Conservation (phyloP, 805 yeast genomes). For the Diddensiella transvaalensis region DNA sequence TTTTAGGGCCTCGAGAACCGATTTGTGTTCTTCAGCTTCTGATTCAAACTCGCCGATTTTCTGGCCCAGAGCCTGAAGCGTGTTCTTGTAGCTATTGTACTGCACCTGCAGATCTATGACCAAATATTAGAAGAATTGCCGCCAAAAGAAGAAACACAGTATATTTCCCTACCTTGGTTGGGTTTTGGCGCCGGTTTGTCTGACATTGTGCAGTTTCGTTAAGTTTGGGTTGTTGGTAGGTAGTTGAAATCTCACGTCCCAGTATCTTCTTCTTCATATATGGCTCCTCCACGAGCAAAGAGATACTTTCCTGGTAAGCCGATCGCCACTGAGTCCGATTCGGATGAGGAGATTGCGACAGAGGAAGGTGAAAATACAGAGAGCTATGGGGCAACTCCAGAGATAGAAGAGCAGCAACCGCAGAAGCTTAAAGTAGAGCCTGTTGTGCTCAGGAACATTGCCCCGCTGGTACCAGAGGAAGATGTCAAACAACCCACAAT, state of each 20-base stretch:
- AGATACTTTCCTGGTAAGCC: conserved; percentile 24
- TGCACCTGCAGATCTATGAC: conserved; percentile 38
- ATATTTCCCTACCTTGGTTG: conserved; percentile 24
- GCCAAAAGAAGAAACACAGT: neutral
- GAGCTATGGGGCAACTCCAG: conserved; percentile 19
- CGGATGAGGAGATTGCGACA: conserved; percentile 22
- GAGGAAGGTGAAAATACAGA: conserved; percentile 22
- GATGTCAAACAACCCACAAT: neutral
- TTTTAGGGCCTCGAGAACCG: conserved; percentile 57
- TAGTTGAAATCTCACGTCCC: neutral
- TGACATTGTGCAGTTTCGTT: neutral
- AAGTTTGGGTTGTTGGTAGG: neutral
- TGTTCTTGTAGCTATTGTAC: conserved; percentile 38
- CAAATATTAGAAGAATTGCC: too few relatives aligned
- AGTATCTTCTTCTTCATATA: too few relatives aligned
- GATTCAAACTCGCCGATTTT: conserved; percentile 41
- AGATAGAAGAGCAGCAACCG: conserved; percentile 19
- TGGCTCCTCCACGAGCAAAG: conserved; percentile 1
- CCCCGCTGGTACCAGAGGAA: neutral
- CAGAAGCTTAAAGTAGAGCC: neutral
- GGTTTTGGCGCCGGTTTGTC: conserved; percentile 21
- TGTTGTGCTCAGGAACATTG: neutral
- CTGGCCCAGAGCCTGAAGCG: conserved; percentile 33
- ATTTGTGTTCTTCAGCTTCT: conserved; percentile 42
- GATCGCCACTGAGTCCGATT: conserved; percentile 18